Evolutionary conservation across 1,284 basidiomycete genomes (phyloP).

Genomic region (Inonotus hispidus): DNA sequence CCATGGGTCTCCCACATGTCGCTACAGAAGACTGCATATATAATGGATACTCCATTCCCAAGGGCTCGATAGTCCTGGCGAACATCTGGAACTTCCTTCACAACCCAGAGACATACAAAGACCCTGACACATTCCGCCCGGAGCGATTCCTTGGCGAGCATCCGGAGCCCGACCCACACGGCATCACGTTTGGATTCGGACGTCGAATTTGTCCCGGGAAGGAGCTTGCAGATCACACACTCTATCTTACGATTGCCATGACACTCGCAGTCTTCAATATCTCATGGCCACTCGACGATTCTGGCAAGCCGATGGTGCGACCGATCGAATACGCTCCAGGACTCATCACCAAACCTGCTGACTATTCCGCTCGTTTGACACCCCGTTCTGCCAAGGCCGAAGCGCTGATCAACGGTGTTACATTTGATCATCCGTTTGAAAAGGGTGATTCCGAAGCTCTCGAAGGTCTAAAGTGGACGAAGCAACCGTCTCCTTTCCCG

Average conservation of each 20-base stretch:
- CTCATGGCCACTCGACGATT: conserved; percentile 8
- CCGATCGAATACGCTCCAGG: conserved; percentile 1
- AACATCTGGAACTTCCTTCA: conserved; percentile 20
- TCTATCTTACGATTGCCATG: conserved; percentile 19
- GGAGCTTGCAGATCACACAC: conserved; percentile 19
- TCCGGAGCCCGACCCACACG: conserved; percentile 15
- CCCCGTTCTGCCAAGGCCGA: conserved; percentile 15
- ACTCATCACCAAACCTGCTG: conserved; percentile 17
- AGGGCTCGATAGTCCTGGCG: conserved; percentile 19
- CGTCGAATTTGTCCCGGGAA: conserved; percentile 20
- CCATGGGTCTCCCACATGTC: conserved; percentile 22
- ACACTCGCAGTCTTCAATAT: conserved; percentile 19
- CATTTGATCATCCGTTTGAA: conserved; percentile 12
- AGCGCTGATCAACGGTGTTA: conserved; percentile 9
- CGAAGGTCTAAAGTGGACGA: conserved; percentile 7
- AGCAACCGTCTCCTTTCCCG: conserved; percentile 9
- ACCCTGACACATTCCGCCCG: conserved; percentile 21
- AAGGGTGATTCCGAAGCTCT: conserved; percentile 15
- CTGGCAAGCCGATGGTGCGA: conserved; percentile 15
- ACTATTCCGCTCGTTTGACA: conserved; percentile 13
- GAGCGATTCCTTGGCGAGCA: conserved; percentile 21
- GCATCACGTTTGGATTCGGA: conserved; percentile 19
- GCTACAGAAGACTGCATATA: conserved; percentile 20
- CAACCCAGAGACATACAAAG: conserved; percentile 19
- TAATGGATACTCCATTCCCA: conserved; percentile 22